phyloP scores from a whole-genome alignment of 345 rosid species.

The Brassica carinata region DNA sequence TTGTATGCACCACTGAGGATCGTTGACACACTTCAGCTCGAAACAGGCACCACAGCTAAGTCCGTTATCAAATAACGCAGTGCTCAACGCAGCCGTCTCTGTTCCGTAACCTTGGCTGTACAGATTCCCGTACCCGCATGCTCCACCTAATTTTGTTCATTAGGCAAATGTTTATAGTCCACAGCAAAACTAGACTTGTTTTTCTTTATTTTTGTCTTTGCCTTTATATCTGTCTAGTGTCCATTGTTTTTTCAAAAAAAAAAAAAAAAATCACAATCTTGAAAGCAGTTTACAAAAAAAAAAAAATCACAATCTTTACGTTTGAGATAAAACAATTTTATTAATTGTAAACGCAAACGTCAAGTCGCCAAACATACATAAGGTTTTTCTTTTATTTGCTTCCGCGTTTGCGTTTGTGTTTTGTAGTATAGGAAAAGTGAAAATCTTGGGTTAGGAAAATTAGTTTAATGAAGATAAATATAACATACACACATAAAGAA shows the following conservation, averaged over 20 bases:
- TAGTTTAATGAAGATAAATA: not conserved
- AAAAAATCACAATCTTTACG: not conserved
- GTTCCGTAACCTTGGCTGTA: slow-evolving; percentile 77
- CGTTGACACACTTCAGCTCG: slow-evolving; percentile 62
- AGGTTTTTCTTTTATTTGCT: not conserved
- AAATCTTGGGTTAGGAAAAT: not conserved
- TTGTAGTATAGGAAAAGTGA: not conserved
- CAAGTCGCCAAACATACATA: not conserved
- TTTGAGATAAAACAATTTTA: not conserved
- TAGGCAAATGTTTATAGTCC: not conserved
- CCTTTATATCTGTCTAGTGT: not conserved
- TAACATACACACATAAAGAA: not conserved
- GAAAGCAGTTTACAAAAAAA: too few species aligned
- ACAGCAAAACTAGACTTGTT: not conserved
- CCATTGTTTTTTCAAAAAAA: not conserved
- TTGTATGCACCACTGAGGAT: slow-evolving; percentile 73
- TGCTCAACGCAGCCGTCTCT: slow-evolving; percentile 74
- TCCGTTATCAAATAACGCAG: slow-evolving; percentile 65
- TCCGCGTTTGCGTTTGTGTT: not conserved
- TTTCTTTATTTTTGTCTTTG: not conserved
- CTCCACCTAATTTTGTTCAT: slow-evolving; percentile 56
- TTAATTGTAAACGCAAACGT: not conserved
- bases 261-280: not conserved
- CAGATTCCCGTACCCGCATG: slow-evolving; percentile 80
- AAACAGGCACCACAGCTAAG: slow-evolving; percentile 71